Evolutionary conservation across 1,139 yeast species (phyloP).

Genomic region (Pichia sp.): DNA sequence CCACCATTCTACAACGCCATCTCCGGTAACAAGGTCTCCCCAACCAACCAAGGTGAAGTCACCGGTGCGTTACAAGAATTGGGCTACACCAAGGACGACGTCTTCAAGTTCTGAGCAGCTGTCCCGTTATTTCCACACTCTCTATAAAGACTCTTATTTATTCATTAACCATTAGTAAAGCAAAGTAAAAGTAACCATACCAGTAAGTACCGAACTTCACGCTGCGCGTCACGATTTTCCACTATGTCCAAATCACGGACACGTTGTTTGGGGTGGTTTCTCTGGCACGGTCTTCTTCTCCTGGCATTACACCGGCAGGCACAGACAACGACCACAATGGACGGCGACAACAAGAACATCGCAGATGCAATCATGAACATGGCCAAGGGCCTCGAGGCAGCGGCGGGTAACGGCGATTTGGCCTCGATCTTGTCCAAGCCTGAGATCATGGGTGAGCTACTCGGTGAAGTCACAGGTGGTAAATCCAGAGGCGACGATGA

Average conservation of each 20-base stretch:
- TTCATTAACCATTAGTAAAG: background rate
- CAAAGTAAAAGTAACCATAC: no score
- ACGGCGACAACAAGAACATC: background rate
- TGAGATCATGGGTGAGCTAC: background rate
- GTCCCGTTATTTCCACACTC: background rate
- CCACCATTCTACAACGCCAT: constrained; percentile 81
- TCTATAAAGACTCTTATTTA: background rate
- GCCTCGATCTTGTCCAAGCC: background rate
- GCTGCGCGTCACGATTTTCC: no score
- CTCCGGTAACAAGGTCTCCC: constrained; percentile 84
- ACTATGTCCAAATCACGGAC: no score
- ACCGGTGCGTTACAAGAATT: constrained; percentile 84
- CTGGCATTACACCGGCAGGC: no score
- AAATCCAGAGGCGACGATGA: background rate
- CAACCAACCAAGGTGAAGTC: constrained; percentile 94
- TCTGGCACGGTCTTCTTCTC: no score
- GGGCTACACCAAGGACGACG: constrained; percentile 85
- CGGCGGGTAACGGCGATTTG: background rate
- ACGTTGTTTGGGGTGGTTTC: no score
- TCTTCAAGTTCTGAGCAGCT: constrained; percentile 84
- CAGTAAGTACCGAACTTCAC: no score
- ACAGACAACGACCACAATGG: no score
- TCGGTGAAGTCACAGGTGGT: background rate
- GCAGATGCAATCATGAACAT: background rate
- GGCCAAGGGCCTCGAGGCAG: background rate